Percentiles rank a stretch among this genome's conserved stretches.
Evolutionary conservation across 345 rosid species (phyloP).

Genomic region (Aurinia saxatilis): DNA sequence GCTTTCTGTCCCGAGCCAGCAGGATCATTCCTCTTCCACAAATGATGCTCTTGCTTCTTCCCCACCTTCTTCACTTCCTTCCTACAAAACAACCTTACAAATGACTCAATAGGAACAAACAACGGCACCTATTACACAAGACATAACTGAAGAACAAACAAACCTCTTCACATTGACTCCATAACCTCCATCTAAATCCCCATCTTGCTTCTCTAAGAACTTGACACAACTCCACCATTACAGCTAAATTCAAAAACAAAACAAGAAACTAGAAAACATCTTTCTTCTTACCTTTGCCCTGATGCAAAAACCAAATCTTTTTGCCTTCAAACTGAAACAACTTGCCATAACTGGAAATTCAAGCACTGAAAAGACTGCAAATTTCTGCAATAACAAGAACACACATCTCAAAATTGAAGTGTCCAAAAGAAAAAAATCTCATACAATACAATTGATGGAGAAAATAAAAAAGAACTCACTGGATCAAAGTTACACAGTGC

Average conservation of each 20-base stretch:
- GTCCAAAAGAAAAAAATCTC: no score
- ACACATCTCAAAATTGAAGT: neutral
- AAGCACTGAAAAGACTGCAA: constrained; percentile 12
- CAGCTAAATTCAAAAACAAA: neutral
- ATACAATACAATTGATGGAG: no score
- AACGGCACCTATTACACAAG: neutral
- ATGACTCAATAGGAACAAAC: constrained; percentile 4
- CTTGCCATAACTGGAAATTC: constrained; percentile 18
- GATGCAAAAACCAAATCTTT: constrained; percentile 15
- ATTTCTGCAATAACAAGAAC: neutral
- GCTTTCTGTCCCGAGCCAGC: constrained; percentile 82
- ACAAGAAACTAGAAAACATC: neutral
- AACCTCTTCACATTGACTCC: constrained; percentile 34
- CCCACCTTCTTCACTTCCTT: constrained; percentile 37
- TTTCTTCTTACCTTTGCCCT: constrained; percentile 33
- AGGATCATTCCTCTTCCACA: constrained; percentile 79
- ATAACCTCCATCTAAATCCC: constrained; percentile 12
- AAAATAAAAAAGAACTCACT: no score
- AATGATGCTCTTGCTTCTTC: constrained; percentile 45
- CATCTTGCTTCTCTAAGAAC: constrained; percentile 25
- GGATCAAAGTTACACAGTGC: no score
- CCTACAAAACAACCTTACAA: constrained; percentile 26
- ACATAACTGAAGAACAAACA: neutral
- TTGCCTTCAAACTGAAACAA: neutral
- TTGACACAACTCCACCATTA: constrained; percentile 11